These are phyloP conservation scores for Cryptosporidium sp. DNA, from an alignment of 169 alveolate genomes.

Conservation along the genomic window DNA sequence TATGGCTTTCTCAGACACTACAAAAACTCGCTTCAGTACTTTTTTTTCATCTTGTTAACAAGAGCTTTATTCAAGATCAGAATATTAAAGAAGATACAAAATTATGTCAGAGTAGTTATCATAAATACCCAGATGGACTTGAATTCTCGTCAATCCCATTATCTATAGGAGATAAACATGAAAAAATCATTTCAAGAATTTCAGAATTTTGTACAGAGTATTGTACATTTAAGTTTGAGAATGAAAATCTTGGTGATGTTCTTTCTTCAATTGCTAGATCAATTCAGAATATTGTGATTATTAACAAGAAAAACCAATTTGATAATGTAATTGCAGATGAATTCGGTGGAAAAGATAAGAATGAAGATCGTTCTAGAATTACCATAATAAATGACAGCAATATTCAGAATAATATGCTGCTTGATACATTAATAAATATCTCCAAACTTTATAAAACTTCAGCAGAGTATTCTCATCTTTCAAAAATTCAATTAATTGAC, in stretches of 20 bases:
- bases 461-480: conserved; percentile 49
- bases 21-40: conserved; percentile 53
- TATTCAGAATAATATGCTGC: not conserved
- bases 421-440: conserved; percentile 22
- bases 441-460: conserved; percentile 56
- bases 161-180: not conserved
- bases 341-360: not conserved
- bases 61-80: conserved; percentile 1
- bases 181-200: not conserved
- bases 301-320: not conserved
- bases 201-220: not conserved
- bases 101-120: not conserved
- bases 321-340: not conserved
- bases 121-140: conserved; percentile 28
- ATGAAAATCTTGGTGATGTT: conserved; percentile 26
- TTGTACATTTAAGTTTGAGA: not conserved
- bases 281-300: conserved; percentile 17
- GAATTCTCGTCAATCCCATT: conserved; percentile 54
- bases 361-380: not conserved
- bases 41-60: conserved; percentile 33
- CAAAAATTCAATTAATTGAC: not conserved
- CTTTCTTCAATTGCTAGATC: conserved; percentile 53
- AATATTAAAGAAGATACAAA: not conserved
- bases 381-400: not conserved
- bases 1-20: conserved; percentile 51